Evolutionary conservation across 352 stramenopile genomes (phyloP).

Genomic region (Blastocystis sp.): DNA sequence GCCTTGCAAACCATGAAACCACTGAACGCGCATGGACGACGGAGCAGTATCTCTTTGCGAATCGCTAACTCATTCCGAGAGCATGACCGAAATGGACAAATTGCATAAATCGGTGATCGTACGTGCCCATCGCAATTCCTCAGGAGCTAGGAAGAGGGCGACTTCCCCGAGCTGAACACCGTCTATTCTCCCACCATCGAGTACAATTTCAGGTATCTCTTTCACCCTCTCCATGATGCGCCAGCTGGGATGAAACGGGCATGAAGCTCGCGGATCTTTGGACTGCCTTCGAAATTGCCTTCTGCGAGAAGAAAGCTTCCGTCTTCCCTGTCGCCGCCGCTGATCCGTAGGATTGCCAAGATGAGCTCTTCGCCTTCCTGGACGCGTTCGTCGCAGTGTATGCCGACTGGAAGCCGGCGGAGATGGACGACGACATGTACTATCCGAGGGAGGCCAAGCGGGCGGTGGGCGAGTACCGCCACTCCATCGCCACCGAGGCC

Average conservation of each 20-base stretch:
- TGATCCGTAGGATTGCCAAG: conserved; percentile 57
- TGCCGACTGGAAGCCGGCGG: conserved; percentile 50
- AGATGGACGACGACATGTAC: conserved; percentile 20
- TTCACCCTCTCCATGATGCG: not conserved
- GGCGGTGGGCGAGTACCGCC: conserved; percentile 11
- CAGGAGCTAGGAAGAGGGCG: not conserved
- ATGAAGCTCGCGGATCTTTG: conserved; percentile 67
- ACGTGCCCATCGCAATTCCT: not conserved
- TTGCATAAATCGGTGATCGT: not conserved
- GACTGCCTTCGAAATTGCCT: conserved; percentile 66
- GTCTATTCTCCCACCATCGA: conserved; percentile 46
- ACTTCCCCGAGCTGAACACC: conserved; percentile 28
- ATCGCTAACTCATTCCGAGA: not conserved
- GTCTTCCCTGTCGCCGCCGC: not conserved
- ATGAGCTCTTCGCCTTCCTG: conserved; percentile 54
- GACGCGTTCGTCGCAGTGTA: conserved; percentile 59
- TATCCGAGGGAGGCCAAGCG: conserved; percentile 38
- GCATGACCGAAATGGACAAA: not conserved
- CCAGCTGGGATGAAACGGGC: conserved; percentile 66
- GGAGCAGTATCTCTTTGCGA: not conserved
- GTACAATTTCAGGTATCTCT: conserved; percentile 68
- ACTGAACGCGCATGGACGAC: not conserved
- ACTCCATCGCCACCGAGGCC: conserved; percentile 21
- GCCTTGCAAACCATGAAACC: not conserved
- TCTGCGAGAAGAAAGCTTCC: conserved; percentile 63